Evolutionary conservation across 106 monocot genomes (phyloP).

Genomic region (Triglochin maritima): DNA sequence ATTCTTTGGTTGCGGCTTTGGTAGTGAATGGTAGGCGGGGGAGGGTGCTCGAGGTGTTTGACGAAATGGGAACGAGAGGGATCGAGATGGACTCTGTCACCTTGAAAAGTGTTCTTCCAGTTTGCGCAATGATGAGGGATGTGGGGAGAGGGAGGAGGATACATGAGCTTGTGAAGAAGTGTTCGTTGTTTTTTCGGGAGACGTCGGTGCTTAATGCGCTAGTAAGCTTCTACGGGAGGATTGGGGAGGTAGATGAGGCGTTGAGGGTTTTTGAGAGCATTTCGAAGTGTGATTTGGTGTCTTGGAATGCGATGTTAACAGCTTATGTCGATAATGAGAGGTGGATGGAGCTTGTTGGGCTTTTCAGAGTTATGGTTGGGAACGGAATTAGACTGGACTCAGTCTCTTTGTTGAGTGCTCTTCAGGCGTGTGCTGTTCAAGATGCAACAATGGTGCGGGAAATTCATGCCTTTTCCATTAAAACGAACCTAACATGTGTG

Average conservation of each 20-base stretch:
- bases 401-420: constrained; percentile 38
- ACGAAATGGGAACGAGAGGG: constrained; percentile 20
- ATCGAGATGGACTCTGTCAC: constrained; percentile 41
- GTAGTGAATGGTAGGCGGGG: constrained; percentile 27
- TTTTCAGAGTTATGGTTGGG: constrained; percentile 30
- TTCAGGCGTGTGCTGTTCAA: constrained; percentile 26
- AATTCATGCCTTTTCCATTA: constrained; percentile 46
- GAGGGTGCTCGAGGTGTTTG: constrained; percentile 37
- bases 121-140: constrained; percentile 35
- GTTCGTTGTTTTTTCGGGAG: constrained; percentile 18
- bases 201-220: constrained; percentile 61
- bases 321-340: constrained; percentile 30
- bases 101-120: constrained; percentile 35
- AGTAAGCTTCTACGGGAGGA: constrained; percentile 54
- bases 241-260: constrained; percentile 38
- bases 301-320: constrained; percentile 66
- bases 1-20: constrained; percentile 51
- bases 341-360: constrained; percentile 18
- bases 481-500: constrained; percentile 17
- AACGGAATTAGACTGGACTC: constrained; percentile 30
- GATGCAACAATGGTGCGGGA: constrained; percentile 35
- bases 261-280: constrained; percentile 21
- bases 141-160: constrained; percentile 45
- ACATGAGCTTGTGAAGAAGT: constrained; percentile 31
- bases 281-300: constrained; percentile 35